Base-by-base conservation (phyloP, 495 filamentous ascomycete genomes). In the Podospora conica region DNA sequence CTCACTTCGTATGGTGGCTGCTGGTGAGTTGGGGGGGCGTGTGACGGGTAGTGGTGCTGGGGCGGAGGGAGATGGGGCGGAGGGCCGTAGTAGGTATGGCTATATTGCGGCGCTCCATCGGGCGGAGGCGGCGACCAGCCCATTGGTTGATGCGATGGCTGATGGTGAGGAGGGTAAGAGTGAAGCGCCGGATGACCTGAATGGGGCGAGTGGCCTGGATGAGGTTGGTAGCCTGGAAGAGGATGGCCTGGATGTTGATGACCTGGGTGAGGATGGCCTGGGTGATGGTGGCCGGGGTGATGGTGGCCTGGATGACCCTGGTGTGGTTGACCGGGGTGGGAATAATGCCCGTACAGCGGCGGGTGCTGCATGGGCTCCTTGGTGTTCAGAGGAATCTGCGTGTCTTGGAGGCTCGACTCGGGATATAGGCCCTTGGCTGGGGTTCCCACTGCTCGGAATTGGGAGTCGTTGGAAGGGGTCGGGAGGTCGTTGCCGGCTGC, bases 391-490 rank as follows among this genome's bases (percentile, higher is more conserved):
- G 83, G 78, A 2, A 68, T 72, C 33, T 71, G 88, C 83, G 88
- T 84, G 65, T 97, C 95, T 69, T 92, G 90, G 33, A 97, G 84
- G n/a, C 93, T 97, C 6, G 96, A 94, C 76, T 98, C 95, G 2
- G 96, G 96, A 73, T 98, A 98, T 82, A 98, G 90, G 69, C 92
- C 92, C 76, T 96, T 96, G 40, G 85, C 82, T 9, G 93, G 93
- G 9, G 89, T 80, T 66, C 5, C 15, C 15, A 98, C 92, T 72
- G 93, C 85, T 67, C 92, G 87, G 53, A 98, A 83, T n/a, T 81
- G 74, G 1, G 91, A 86, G 74, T 98, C 95, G 8, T 82, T 87
- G 20, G 90, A 87, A 2, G 95, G 95, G 70, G 92, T 90, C 69
- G 85, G 85, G 5, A 97, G 80, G 31, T 87, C 86, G 84, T 28